phyloP scores from a whole-genome alignment of 1,139 yeast species.

The Zygotorulaspora mrakii region DNA sequence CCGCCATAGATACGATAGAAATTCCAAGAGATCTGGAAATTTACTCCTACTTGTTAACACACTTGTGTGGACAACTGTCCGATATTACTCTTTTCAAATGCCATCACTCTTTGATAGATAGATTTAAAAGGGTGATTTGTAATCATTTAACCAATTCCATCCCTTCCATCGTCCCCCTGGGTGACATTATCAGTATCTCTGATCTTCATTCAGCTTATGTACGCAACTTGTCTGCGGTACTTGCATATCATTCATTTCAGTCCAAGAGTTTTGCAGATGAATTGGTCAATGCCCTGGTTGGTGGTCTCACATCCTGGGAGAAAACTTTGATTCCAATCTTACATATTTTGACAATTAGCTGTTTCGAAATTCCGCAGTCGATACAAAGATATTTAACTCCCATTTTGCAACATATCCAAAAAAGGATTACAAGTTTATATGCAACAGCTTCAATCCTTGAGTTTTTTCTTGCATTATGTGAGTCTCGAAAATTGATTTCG shows the following conservation, averaged over 20 bases:
- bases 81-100: slow-evolving; percentile 53
- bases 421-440: slow-evolving; percentile 64
- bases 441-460: slow-evolving; percentile 76
- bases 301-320: slow-evolving; percentile 72
- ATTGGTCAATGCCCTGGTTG: slow-evolving; percentile 58
- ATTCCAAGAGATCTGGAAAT: slow-evolving; percentile 65
- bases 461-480: slow-evolving; percentile 61
- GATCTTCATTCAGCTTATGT: slow-evolving; percentile 68
- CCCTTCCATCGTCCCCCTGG: slow-evolving; percentile 45
- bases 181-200: slow-evolving; percentile 48
- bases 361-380: slow-evolving; percentile 75
- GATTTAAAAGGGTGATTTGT: slow-evolving; percentile 51
- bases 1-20: slow-evolving; percentile 50
- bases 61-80: slow-evolving; percentile 68
- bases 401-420: slow-evolving; percentile 66
- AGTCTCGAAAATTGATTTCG: slow-evolving; percentile 63
- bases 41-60: slow-evolving; percentile 64
- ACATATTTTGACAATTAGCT: slow-evolving; percentile 70
- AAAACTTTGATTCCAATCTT: slow-evolving; percentile 75
- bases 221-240: slow-evolving; percentile 59
- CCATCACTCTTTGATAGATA: slow-evolving; percentile 45
- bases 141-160: slow-evolving; percentile 55
- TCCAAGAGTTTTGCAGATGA: slow-evolving; percentile 65
- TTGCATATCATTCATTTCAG: slow-evolving; percentile 62
- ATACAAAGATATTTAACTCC: slow-evolving; percentile 64